phyloP scores from a whole-genome alignment of 1,284 basidiomycete genomes.

The Ceratobasidium sp. region DNA sequence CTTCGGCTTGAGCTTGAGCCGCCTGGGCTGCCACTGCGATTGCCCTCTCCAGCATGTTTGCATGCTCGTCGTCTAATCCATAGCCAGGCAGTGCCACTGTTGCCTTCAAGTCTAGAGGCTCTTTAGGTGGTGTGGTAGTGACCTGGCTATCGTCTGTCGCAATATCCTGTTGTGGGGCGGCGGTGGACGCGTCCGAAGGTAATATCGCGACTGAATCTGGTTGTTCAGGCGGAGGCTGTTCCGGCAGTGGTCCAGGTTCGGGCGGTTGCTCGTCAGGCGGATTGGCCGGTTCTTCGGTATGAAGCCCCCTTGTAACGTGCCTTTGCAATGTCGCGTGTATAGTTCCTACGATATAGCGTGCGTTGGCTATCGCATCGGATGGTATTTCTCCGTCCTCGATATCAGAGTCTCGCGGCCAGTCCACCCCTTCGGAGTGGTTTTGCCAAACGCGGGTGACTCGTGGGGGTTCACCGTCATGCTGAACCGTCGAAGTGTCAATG shows the following conservation, averaged over 20 bases:
- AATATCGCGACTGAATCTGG: background rate
- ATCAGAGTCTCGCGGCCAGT: slow-evolving; percentile 35
- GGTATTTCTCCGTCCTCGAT: slow-evolving; percentile 47
- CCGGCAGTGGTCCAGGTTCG: background rate
- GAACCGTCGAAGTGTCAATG: slow-evolving; percentile 45
- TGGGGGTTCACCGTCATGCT: slow-evolving; percentile 38
- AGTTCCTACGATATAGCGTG: slow-evolving; percentile 35
- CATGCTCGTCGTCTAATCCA: slow-evolving; percentile 47
- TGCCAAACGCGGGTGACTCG: slow-evolving; percentile 28
- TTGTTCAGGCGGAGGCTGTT: background rate
- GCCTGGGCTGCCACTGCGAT: slow-evolving; percentile 47
- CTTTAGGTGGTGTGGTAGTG: background rate
- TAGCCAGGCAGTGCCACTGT: slow-evolving; percentile 38
- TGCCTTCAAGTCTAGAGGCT: slow-evolving; percentile 1
- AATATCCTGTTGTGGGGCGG: background rate
- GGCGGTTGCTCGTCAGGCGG: background rate
- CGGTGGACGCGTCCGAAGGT: background rate
- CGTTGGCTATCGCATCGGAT: slow-evolving; percentile 37
- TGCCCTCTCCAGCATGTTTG: slow-evolving; percentile 45
- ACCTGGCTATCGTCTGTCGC: too few species aligned
- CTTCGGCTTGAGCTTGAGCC: slow-evolving; percentile 47
- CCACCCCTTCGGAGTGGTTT: slow-evolving; percentile 22
- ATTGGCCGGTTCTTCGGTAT: background rate
- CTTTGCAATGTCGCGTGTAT: slow-evolving; percentile 44
- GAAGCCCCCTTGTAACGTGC: slow-evolving; percentile 40